These are phyloP conservation scores for Lanmaoa rubissima DNA, from an alignment of 768 basidiomycete species.

Conservation along the genomic window DNA sequence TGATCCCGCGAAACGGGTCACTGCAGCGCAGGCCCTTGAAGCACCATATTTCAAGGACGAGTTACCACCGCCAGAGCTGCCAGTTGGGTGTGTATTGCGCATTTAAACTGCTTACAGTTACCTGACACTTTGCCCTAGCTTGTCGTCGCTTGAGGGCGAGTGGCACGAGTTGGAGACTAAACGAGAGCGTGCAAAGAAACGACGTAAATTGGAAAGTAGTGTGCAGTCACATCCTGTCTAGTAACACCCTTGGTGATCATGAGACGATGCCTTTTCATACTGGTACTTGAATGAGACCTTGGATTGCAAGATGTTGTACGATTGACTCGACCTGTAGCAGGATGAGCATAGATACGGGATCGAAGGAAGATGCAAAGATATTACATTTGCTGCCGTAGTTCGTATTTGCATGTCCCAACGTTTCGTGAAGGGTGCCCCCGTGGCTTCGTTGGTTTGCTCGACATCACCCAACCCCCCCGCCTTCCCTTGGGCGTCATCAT, in stretches of 20 bases:
- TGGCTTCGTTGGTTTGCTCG: conserved; percentile 83
- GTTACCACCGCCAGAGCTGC: conserved; percentile 67
- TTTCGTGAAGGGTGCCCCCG: conserved; percentile 87
- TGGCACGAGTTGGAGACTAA: conserved; percentile 99
- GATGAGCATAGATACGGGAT: neutral
- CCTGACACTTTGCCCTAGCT: conserved; percentile 39
- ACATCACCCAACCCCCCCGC: conserved; percentile 90
- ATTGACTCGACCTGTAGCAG: conserved; percentile 71
- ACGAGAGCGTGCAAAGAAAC: conserved; percentile 80
- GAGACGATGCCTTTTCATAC: conserved; percentile 18
- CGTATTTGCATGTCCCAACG: conserved; percentile 96
- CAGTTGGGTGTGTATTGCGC: conserved; percentile 62
- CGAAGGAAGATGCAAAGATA: conserved; percentile 17
- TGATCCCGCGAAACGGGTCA: conserved; percentile 74
- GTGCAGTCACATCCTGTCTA: conserved; percentile 37
- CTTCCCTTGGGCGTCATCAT: conserved; percentile 91
- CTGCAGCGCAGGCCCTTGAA: conserved; percentile 77
- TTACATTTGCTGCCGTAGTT: conserved; percentile 81
- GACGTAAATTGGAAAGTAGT: conserved; percentile 60
- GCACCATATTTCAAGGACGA: conserved; percentile 85
- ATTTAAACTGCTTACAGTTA: neutral
- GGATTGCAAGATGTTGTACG: conserved; percentile 77
- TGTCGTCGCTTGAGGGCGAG: conserved; percentile 84
- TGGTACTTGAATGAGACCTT: conserved; percentile 52
- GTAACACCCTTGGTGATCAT: conserved; percentile 18